Evolutionary conservation across 2,329 filamentous ascomycete genomes (phyloP).

Genomic region (Alternaria consortialis): DNA sequence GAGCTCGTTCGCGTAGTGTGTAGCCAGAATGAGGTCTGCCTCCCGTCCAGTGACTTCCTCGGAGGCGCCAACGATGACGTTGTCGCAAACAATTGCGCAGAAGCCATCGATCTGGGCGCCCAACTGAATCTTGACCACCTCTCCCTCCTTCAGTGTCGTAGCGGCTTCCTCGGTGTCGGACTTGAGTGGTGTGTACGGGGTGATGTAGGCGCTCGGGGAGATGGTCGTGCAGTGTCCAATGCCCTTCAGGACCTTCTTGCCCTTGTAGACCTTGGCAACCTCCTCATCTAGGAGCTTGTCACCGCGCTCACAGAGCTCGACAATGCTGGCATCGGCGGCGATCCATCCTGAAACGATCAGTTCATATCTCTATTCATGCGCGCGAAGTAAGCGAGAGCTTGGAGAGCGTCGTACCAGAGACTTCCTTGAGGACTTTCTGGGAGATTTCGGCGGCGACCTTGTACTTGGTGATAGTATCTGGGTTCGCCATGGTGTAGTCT

Average conservation of each 20-base stretch:
- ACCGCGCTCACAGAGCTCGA: conserved; percentile 93
- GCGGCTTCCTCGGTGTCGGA: conserved; percentile 87
- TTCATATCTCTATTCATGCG: conserved; percentile 14
- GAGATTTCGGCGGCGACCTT: conserved; percentile 96
- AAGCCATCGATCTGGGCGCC: conserved; percentile 98
- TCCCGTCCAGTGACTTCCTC: conserved; percentile 76
- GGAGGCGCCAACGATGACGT: conserved; percentile 75
- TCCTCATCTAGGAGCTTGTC: conserved; percentile 96
- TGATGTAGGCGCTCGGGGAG: conserved; percentile 92
- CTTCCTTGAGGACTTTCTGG: conserved; percentile 91
- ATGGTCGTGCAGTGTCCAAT: conserved; percentile 94
- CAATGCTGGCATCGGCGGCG: conserved; percentile 87
- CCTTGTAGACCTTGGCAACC: conserved; percentile 94
- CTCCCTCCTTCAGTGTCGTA: conserved; percentile 79
- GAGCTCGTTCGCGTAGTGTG: conserved; percentile 94
- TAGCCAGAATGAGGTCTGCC: conserved; percentile 89
- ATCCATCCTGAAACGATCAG: conserved; percentile 66
- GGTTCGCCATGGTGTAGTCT: conserved; percentile 93
- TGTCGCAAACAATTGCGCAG: conserved; percentile 94
- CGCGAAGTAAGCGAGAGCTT: conserved; percentile 1
- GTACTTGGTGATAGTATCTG: conserved; percentile 97
- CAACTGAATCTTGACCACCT: conserved; percentile 97
- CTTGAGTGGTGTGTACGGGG: conserved; percentile 91
- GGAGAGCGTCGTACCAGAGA: conserved; percentile 62
- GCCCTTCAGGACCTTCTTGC: conserved; percentile 96